Base-by-base conservation (phyloP, 106 monocot species). In the Allium sativum region DNA sequence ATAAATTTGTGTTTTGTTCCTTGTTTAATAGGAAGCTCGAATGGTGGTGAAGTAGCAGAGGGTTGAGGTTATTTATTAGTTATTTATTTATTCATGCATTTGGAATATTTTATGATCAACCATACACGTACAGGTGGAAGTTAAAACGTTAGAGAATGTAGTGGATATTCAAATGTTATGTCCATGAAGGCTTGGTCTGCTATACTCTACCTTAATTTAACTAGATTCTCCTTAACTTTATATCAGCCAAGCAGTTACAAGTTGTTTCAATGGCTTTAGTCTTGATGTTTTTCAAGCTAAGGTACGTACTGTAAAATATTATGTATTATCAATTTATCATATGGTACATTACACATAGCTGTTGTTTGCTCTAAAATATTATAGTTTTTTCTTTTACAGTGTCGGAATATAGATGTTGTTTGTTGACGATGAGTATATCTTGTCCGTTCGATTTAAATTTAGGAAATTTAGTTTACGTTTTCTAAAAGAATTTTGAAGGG, bases 161-260 rank as follows among this genome's bases (percentile, higher is more conserved):
- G 81, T 95, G 15, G 86, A 95, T 54, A 90, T 95, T 47, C 94
- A 95, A 56, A 95, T 95, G 90, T 86, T 81, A 40, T 90, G 94
- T 53, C 78, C 80, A 14, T 76, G 83, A 9, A 71, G 72, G 56
- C 94, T 86, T 7, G 89, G 83, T 14, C 72, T 95, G 11, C 52
- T 95, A 65, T 77, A 74, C 17, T 86, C 90, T 4, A 81, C 86
- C 18, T 79, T 95, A 83, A 75, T 76, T 63, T 83, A 86, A 3
- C 86, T 95, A 4, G 94, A 95, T 41, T 67, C 70, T 67, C n/a
- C 74, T 95, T 18, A 83, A 15, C 83, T 95, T 2, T 83, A 90
- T 54, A 73, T 95, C 61, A 81, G 90, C 43, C 89, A 90, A 55
- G 94, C 90, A 17, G 86, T 83, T 69, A 85, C 86, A 68, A 90